Evolutionary conservation across 2,329 filamentous ascomycete species (phyloP).

Genomic region (Lasiodiplodia citricola): DNA sequence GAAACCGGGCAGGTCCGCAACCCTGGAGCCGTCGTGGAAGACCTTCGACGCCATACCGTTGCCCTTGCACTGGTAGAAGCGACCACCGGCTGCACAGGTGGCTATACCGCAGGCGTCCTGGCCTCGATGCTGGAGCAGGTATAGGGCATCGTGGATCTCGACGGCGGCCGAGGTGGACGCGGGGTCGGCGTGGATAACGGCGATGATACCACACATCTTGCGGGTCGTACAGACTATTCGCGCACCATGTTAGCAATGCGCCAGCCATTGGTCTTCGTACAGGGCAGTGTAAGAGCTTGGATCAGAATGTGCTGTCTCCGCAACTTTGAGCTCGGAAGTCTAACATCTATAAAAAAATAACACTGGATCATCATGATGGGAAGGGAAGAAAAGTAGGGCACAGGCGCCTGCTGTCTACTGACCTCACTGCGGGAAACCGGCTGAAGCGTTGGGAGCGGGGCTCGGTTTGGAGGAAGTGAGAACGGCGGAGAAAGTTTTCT

Average conservation of each 20-base stretch:
- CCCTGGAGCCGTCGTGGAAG: constrained; percentile 77
- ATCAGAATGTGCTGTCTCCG: constrained; percentile 31
- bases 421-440: constrained; percentile 8
- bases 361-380: constrained; percentile 32
- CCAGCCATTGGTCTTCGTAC: neutral
- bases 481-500: constrained; percentile 9
- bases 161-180: constrained; percentile 45
- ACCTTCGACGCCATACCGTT: constrained; percentile 86
- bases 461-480: neutral
- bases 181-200: constrained; percentile 53
- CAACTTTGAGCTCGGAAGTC: constrained; percentile 44
- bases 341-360: constrained; percentile 47
- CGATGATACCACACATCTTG: constrained; percentile 59
- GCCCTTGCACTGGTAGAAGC: constrained; percentile 88
- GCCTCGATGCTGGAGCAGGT: constrained; percentile 63
- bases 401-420: neutral
- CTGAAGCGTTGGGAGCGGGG: neutral
- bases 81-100: constrained; percentile 73
- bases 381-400: neutral
- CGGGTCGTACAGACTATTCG: constrained; percentile 2
- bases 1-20: constrained; percentile 77
- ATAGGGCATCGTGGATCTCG: constrained; percentile 50
- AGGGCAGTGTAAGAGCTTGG: neutral
- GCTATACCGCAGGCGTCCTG: constrained; percentile 91
- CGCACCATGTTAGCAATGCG: neutral